Evolutionary conservation across 2,329 filamentous ascomycete species (phyloP), one percentile per base, ranked within the genome.

Genomic region (Pseudogymnoascus sp.): DNA sequence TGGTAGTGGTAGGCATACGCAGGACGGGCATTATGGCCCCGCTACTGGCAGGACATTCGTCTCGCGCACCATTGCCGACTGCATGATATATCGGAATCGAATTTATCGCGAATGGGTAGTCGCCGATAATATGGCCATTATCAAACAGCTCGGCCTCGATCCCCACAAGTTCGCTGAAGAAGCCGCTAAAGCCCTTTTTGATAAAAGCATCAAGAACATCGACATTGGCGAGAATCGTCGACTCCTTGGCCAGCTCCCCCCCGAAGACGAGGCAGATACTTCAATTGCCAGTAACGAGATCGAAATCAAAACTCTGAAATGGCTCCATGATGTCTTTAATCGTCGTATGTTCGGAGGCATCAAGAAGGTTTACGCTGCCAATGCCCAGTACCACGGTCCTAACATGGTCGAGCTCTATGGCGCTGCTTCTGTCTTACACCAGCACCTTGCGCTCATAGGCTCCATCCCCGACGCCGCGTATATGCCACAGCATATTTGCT

Each of bases 61-160:
- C 21, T 63, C 62, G 21, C 62, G 62, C 62, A 64, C 62, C 29
- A 64, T 64, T 38, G 62, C 60, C 60, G 62, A 64, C 60, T 64
- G 62, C 60, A 64, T 64, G 62, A 63, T 64, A 21, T 63, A 63
- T 38, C 29, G 40, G 23, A 64, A 64, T 38, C 21, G 37, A 9
- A 64, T 64, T 37, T 64, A 64, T 42, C 62, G 62, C 37, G 62
- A 64, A 37, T 64, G 62, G 62, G 62, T 64, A 31, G 62, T 63
- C 17, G 31, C 60, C 31, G 60, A 64, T 37, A 62, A 63, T 60
- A 63, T 64, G 62, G 60, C 59, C 26, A 60, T 60, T 23, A 37
- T 60, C 15, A 60, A 60, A 29, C 59, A 60, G 29, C 59, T 60
- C 26, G 59, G 59, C 35, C 59, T 60, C 35, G 29, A 60, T 19